Evolutionary conservation across 345 rosid genomes (phyloP).

Genomic region (Eucalyptus caleyi): DNA sequence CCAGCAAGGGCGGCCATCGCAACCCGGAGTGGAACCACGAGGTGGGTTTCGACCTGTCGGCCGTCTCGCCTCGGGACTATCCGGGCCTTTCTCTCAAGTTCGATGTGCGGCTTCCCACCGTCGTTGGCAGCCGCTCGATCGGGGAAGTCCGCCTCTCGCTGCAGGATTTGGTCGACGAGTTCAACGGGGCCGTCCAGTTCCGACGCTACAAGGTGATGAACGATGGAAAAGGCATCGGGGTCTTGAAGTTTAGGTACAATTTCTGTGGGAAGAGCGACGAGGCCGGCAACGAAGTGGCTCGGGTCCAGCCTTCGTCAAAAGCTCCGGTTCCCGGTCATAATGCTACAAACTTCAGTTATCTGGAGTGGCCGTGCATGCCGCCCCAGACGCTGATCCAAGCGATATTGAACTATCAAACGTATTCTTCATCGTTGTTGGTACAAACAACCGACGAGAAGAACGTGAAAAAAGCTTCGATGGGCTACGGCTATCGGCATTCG

Average conservation of each 20-base stretch:
- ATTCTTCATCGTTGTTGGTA: not conserved
- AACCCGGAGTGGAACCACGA: slow-evolving; percentile 39
- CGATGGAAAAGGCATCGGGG: slow-evolving; percentile 28
- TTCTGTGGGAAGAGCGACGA: not conserved
- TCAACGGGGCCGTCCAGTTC: slow-evolving; percentile 9
- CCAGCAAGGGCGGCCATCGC: slow-evolving; percentile 10
- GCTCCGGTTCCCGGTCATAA: not conserved
- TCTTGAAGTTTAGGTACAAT: slow-evolving; percentile 18
- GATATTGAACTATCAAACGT: not conserved
- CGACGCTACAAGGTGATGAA: slow-evolving; percentile 14
- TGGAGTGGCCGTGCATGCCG: not conserved
- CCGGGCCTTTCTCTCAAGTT: slow-evolving; percentile 12
- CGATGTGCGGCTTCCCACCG: slow-evolving; percentile 1
- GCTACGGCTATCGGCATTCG: not conserved
- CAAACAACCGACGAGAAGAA: not conserved
- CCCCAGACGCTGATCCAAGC: not conserved
- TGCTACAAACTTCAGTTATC: not conserved
- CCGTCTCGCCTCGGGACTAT: not conserved
- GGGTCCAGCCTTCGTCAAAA: not conserved
- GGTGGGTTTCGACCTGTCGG: slow-evolving; percentile 16
- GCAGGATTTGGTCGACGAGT: slow-evolving; percentile 22
- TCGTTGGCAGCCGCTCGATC: slow-evolving; percentile 8
- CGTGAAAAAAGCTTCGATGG: not conserved
- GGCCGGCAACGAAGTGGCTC: not conserved
- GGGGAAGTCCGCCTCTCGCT: slow-evolving; percentile 24